Base-by-base conservation (phyloP, 495 filamentous ascomycete species). In the Talaromyces nanjingensis region DNA sequence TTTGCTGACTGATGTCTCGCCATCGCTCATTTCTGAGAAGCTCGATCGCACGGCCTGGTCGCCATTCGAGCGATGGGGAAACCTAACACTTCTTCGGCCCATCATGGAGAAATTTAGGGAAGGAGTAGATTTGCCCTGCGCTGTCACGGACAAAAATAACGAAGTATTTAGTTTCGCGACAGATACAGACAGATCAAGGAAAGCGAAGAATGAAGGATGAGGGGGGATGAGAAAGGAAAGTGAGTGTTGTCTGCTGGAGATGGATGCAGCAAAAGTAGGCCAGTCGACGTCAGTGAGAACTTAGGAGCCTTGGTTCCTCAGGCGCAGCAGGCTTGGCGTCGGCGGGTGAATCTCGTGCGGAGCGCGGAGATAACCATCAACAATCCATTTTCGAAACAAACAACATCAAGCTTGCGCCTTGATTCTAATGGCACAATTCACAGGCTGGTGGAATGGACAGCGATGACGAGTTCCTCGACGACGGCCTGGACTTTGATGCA, bases 21-120 rank as follows among this genome's bases (percentile, higher is more conserved):
- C 88, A 70, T 94, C 91, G 76, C 90, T 93, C 71, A 86, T 82
- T 67, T 96, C 91, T 70, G 89, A 90, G 70, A 92, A 83, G 79
- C 89, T 92, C 24, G 80, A 74, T 65, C 91, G 82, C 63, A 90
- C 85, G 39, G 77, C 77, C 34, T 81, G 82, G 14, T 83, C 79
- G 62, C 78, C 84, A 63, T 75, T 85, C 49, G 77, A 77, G 60
- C 86, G 81, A 72, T 90, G 87, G 66, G 87, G 85, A 76, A 97
- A 97, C 71, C 91, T 88, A 69, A 96, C 91, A 75, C 87, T 88
- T 69, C 91, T 85, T 72, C 89, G 88, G 65, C 88, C 83, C 80
- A 87, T 89, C 89, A 90, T 91, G 71, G 59, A n/a, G 42, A 62
- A 59, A 57, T 33, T 25, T 53, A 63, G 29, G 59, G 59, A 57